Evolutionary conservation across 1,139 yeast species (phyloP).

Genomic region (Blastobotrys elegans): DNA sequence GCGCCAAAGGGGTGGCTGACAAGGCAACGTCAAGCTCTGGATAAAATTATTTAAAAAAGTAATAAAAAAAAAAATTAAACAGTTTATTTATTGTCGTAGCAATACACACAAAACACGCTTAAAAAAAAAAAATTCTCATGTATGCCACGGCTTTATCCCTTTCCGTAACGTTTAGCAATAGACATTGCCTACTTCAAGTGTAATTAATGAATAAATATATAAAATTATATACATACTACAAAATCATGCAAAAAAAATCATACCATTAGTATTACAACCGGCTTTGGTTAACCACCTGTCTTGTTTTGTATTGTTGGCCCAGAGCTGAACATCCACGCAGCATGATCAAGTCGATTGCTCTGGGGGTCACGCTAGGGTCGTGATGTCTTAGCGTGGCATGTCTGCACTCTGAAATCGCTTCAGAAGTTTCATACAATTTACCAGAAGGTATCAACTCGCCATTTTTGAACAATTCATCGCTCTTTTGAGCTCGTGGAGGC

Average conservation of each 20-base stretch:
- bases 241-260: not conserved
- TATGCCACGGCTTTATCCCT: no score
- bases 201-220: no score
- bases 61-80: not conserved
- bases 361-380: slow-evolving; percentile 12
- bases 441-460: slow-evolving; percentile 27
- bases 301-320: slow-evolving; percentile 11
- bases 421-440: slow-evolving; percentile 29
- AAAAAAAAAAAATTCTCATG: not conserved
- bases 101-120: not conserved
- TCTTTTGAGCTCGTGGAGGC: slow-evolving; percentile 14
- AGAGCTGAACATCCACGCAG: slow-evolving; percentile 12
- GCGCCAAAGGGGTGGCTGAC: slow-evolving; percentile 29
- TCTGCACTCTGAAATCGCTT: slow-evolving; percentile 31
- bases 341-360: slow-evolving; percentile 14
- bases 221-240: not conserved
- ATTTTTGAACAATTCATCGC: slow-evolving; percentile 4
- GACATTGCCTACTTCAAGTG: no score
- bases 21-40: slow-evolving; percentile 25
- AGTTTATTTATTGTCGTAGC: not conserved
- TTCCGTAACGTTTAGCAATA: no score
- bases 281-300: not conserved
- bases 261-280: no score
- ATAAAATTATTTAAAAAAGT: slow-evolving; percentile 11
- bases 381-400: slow-evolving; percentile 26